Base-by-base conservation (phyloP, 768 basidiomycete genomes). In the Rubroboletus satanas region DNA sequence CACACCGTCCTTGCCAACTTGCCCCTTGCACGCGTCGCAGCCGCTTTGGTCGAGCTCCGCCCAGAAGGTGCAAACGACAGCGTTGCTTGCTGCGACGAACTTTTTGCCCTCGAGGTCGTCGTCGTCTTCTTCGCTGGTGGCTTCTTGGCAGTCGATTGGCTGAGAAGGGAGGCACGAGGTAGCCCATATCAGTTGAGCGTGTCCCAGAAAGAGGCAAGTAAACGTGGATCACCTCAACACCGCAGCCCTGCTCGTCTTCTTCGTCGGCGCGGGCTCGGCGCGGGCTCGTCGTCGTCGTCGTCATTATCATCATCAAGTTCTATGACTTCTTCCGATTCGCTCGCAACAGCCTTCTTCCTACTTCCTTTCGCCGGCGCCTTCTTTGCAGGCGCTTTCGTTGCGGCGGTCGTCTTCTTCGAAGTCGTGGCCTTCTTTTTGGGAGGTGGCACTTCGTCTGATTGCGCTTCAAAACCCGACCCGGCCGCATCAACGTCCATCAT, bases 401-500 rank as follows among this genome's bases (percentile, higher is more conserved):
- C 43, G 49, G 62, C 14, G 18, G 62, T 42, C 23, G 52, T 36
- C 52, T 57, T 67, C 52, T 48, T 67, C 45, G 74, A 75, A 45
- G 76, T 64, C 1, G 77, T 65, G 5, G 71, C 73, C 58, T 75
- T 78, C 63, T 73, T 82, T 48, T 70, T 71, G 31, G 72, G 72
- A 43, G 77, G 76, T 9, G 77, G 77, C 32, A 69, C 70, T 15
- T 73, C 78, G 35, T 83, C 81, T 3, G 65, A 65, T 17, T 51
- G 50, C 0, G 73, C 77, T 28, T 83, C 77, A 32, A 69, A 67
- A 44, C 79, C 85, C 32, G 80, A 86, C 17, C 75, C 80, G 2
- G 67, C 79, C 10, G 62, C 73, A 57, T 88, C 87, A 44, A 90
- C 68, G 45, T 93, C 87, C 81, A 88, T 85, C 74, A 78, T 73